Conservation (phyloP, 2,329 filamentous ascomycete genomes). For the Lasiodiplodia citricola region DNA sequence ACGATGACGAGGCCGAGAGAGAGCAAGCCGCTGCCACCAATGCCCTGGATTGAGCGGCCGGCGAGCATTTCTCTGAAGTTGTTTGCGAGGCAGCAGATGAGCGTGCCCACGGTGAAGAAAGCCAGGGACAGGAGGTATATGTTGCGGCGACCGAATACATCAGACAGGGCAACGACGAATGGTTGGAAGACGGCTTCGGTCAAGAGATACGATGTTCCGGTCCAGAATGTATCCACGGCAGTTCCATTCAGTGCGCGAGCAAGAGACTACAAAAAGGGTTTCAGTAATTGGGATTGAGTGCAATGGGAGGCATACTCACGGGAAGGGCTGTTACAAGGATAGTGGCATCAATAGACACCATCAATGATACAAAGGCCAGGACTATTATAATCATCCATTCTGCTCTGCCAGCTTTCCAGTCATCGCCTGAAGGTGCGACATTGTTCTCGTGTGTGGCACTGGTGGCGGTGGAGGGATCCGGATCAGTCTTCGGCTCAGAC, state of each 20-base stretch:
- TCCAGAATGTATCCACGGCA: constrained; percentile 66
- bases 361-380: no score
- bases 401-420: no score
- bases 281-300: no score
- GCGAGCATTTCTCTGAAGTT: constrained; percentile 53
- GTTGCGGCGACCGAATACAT: constrained; percentile 54
- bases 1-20: constrained; percentile 42
- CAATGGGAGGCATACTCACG: no score
- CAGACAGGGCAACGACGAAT: constrained; percentile 49
- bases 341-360: no score
- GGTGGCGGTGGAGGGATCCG: no score
- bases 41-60: constrained; percentile 54
- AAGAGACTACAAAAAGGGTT: no score
- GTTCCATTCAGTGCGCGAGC: constrained; percentile 28
- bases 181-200: constrained; percentile 67
- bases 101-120: constrained; percentile 52
- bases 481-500: no score
- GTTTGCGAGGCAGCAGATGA: constrained; percentile 47
- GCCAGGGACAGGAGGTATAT: constrained; percentile 46
- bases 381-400: no score
- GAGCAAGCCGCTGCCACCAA: constrained; percentile 59
- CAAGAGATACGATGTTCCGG: constrained; percentile 72
- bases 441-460: no score
- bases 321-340: no score
- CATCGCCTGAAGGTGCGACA: no score